A percentile compares a stretch with the other conserved stretches of the same genome.
Evolutionary conservation across 768 basidiomycete species (phyloP).

Genomic region (Psilocybe cubensis): DNA sequence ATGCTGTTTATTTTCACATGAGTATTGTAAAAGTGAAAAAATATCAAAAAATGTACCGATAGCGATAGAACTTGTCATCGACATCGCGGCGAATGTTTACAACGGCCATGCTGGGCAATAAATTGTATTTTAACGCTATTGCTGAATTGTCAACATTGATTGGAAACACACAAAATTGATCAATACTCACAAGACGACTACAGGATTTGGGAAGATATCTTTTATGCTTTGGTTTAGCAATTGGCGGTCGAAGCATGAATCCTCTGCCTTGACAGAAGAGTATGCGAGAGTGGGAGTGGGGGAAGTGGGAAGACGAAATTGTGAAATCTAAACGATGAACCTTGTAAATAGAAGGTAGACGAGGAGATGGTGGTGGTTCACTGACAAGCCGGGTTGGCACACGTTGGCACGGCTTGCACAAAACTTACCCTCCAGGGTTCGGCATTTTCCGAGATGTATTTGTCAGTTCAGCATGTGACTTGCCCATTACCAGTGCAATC

Average conservation of each 20-base stretch:
- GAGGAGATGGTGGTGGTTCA: slow-evolving; percentile 32
- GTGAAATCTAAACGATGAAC: slow-evolving; percentile 45
- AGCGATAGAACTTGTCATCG: slow-evolving; percentile 96
- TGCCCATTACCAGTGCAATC: neutral
- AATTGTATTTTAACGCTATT: slow-evolving; percentile 57
- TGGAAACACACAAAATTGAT: neutral
- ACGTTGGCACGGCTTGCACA: slow-evolving; percentile 26
- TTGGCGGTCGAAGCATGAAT: slow-evolving; percentile 95
- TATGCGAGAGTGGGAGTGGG: slow-evolving; percentile 39
- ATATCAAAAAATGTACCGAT: slow-evolving; percentile 59
- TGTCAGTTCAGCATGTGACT: slow-evolving; percentile 10
- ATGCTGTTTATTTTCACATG: slow-evolving; percentile 57
- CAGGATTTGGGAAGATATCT: slow-evolving; percentile 53
- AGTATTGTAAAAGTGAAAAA: slow-evolving; percentile 1
- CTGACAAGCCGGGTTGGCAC: slow-evolving; percentile 27
- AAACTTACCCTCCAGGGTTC: slow-evolving; percentile 22
- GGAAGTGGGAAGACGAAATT: slow-evolving; percentile 62
- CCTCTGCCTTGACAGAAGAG: slow-evolving; percentile 74
- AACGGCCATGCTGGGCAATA: slow-evolving; percentile 81
- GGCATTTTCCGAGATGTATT: slow-evolving; percentile 9
- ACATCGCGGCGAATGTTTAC: slow-evolving; percentile 96
- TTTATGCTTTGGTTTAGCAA: slow-evolving; percentile 71
- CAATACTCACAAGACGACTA: slow-evolving; percentile 53
- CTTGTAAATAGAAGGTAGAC: slow-evolving; percentile 20
- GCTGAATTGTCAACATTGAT: neutral